Conservation (phyloP, 176 grass and related monocot species). For the Olyra latifolia region DNA sequence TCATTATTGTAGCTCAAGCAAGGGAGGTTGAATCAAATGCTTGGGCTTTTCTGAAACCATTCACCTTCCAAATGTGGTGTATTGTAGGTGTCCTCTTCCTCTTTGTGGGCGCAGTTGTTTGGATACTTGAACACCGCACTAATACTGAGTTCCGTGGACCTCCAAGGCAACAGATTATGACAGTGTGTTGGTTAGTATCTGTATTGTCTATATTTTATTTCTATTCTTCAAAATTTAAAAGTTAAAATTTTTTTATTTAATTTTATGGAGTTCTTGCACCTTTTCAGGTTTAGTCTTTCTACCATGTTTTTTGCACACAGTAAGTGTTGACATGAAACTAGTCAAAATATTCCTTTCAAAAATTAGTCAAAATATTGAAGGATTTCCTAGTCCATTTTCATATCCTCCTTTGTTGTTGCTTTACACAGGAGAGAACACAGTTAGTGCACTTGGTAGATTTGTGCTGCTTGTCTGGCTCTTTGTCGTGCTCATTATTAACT, state of each 20-base stretch:
- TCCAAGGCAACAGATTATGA: slow-evolving; percentile 78
- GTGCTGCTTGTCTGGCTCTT: slow-evolving; percentile 88
- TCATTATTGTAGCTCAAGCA: slow-evolving; percentile 66
- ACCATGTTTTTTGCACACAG: slow-evolving; percentile 88
- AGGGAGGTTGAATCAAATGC: slow-evolving; percentile 68
- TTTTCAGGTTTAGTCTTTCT: slow-evolving; percentile 95
- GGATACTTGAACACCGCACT: slow-evolving; percentile 86
- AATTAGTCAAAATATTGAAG: slow-evolving; percentile 7
- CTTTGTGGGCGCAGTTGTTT: slow-evolving; percentile 81
- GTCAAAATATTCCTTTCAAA: slow-evolving; percentile 1
- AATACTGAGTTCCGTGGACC: slow-evolving; percentile 80
- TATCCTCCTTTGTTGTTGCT: slow-evolving; percentile 31
- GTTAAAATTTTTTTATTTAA: background rate
- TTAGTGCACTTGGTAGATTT: slow-evolving; percentile 73
- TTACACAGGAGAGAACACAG: slow-evolving; percentile 92
- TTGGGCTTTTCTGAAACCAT: slow-evolving; percentile 89
- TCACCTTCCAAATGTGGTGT: slow-evolving; percentile 82
- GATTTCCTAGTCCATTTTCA: slow-evolving; percentile 26
- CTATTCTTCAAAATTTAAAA: background rate
- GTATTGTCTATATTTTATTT: background rate
- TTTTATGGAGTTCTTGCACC: slow-evolving; percentile 15
- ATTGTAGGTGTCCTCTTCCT: slow-evolving; percentile 62
- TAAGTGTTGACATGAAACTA: slow-evolving; percentile 48
- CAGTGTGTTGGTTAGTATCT: slow-evolving; percentile 77
- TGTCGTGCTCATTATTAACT: slow-evolving; percentile 86